These are phyloP conservation scores for Zoysia pacifica DNA, from an alignment of 176 grass and related monocot genomes.

Conservation along the genomic window DNA sequence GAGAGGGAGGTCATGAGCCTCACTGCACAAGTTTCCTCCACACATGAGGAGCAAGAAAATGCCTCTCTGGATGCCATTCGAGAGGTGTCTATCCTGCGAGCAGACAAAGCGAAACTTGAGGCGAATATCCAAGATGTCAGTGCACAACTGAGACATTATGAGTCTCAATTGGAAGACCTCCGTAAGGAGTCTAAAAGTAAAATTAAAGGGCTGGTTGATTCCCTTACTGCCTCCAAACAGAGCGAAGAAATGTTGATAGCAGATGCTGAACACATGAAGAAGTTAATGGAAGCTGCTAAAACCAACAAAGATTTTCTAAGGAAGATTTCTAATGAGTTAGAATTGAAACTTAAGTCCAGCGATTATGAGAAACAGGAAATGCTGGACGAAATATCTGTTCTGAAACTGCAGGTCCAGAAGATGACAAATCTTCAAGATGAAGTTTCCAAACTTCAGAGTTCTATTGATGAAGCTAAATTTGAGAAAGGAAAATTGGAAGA, in stretches of 20 bases:
- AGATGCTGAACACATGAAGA: conserved; percentile 90
- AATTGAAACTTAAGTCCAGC: conserved; percentile 81
- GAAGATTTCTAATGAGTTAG: conserved; percentile 71
- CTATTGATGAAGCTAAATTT: conserved; percentile 72
- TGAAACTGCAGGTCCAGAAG: conserved; percentile 89
- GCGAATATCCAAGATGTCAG: conserved; percentile 68
- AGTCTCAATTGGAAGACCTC: conserved; percentile 70
- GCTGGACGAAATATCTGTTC: conserved; percentile 76
- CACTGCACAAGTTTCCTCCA: conserved; percentile 73
- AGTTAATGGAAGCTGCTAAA: conserved; percentile 70
- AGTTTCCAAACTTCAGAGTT: conserved; percentile 66
- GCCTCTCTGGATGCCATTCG: conserved; percentile 61
- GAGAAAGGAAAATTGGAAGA: conserved; percentile 82
- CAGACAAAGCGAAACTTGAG: conserved; percentile 87
- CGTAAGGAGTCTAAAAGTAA: conserved; percentile 91
- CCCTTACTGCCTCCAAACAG: conserved; percentile 88
- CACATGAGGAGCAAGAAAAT: conserved; percentile 78
- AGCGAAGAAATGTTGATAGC: conserved; percentile 95
- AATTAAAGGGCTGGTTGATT: conserved; percentile 91
- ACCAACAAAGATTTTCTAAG: conserved; percentile 66
- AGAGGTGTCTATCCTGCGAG: conserved; percentile 70
- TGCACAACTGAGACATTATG: conserved; percentile 62
- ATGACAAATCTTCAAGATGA: conserved; percentile 75
- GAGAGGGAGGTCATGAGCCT: conserved; percentile 72
- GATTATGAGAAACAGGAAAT: conserved; percentile 86